A percentile compares a stretch with the other conserved stretches of the same genome.
Evolutionary conservation across 1,139 yeast species (phyloP).

Genomic region (Zygotorulaspora mrakii): DNA sequence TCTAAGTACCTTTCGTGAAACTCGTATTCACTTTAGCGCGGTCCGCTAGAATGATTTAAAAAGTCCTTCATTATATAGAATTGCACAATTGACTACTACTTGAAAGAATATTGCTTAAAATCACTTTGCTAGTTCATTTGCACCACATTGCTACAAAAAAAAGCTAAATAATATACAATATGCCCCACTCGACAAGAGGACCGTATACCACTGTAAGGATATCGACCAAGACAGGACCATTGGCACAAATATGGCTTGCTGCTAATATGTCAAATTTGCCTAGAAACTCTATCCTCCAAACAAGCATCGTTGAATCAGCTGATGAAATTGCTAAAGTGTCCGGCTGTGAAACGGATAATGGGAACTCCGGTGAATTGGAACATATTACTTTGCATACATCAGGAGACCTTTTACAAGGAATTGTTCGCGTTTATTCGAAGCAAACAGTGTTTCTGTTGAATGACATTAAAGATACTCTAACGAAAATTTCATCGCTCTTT

Average conservation of each 20-base stretch:
- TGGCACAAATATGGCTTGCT: constrained; percentile 92
- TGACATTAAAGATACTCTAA: constrained; percentile 76
- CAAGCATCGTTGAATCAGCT: constrained; percentile 69
- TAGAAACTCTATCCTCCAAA: constrained; percentile 67
- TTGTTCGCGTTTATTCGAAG: constrained; percentile 80
- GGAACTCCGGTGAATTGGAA: constrained; percentile 29
- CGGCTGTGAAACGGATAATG: constrained; percentile 25
- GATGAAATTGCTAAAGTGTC: constrained; percentile 46
- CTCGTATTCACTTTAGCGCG: too few species aligned
- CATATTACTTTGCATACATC: constrained; percentile 78
- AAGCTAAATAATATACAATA: background rate
- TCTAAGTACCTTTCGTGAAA: background rate
- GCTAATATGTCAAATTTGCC: constrained; percentile 79
- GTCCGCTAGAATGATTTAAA: too few species aligned
- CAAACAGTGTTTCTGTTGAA: constrained; percentile 81
- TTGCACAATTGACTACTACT: too few species aligned
- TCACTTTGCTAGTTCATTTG: background rate
- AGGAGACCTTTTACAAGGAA: constrained; percentile 84
- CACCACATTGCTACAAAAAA: background rate
- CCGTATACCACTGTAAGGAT: constrained; percentile 20
- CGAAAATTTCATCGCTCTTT: constrained; percentile 73
- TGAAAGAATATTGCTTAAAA: too few species aligned
- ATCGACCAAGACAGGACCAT: constrained; percentile 64
- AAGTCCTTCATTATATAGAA: too few species aligned
- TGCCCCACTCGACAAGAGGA: constrained; percentile 2